These are phyloP conservation scores for Letharia columbiana DNA, from an alignment of 495 filamentous ascomycete genomes.

Conservation along the genomic window DNA sequence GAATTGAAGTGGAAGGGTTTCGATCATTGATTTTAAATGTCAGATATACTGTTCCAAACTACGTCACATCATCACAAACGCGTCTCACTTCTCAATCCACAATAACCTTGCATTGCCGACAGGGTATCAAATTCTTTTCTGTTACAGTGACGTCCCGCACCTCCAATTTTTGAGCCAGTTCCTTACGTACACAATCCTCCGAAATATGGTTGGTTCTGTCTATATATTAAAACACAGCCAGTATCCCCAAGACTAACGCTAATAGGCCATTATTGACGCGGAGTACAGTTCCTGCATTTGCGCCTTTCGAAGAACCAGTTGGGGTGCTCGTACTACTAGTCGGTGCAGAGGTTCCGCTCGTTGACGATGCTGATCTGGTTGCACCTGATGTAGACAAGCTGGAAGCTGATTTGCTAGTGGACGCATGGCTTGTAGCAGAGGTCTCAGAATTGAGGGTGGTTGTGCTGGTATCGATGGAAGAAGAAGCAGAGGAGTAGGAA, in stretches of 20 bases:
- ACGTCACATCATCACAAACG: background rate
- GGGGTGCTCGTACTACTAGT: conserved; percentile 7
- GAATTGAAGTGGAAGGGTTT: background rate
- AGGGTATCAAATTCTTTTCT: background rate
- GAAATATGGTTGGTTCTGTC: background rate
- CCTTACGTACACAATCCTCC: background rate
- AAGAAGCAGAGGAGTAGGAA: conserved; percentile 9
- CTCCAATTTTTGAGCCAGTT: background rate
- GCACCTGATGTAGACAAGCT: conserved; percentile 2
- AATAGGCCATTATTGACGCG: background rate
- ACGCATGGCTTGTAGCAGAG: conserved; percentile 13
- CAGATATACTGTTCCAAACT: background rate
- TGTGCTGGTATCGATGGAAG: background rate
- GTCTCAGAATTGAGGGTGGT: conserved; percentile 8
- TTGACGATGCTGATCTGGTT: conserved; percentile 12
- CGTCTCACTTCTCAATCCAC: background rate
- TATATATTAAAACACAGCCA: conserved; percentile 6
- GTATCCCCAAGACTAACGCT: background rate
- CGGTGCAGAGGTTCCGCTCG: conserved; percentile 4
- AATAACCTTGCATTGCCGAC: background rate
- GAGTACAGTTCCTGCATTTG: background rate
- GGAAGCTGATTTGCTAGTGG: conserved; percentile 7
- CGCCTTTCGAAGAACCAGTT: conserved; percentile 3
- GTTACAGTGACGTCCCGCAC: background rate
- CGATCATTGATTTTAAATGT: background rate